These are phyloP conservation scores for Penicillium soppii DNA, from an alignment of 495 filamentous ascomycete genomes.

Conservation along the genomic window DNA sequence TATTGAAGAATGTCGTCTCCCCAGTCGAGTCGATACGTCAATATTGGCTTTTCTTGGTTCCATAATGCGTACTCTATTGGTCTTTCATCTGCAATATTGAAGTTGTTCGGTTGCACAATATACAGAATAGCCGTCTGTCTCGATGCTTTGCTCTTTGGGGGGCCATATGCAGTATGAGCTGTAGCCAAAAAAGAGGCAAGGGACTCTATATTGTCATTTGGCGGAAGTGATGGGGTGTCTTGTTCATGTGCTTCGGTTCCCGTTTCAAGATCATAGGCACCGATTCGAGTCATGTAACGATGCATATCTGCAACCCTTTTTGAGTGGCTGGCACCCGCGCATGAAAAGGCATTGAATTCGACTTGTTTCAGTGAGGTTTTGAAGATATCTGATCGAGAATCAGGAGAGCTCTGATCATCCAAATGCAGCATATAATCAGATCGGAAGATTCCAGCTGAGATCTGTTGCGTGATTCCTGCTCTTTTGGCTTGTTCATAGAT, in stretches of 20 bases:
- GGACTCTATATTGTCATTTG: conserved; percentile 57
- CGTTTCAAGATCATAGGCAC: conserved; percentile 18
- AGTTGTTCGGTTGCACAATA: conserved; percentile 73
- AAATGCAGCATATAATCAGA: conserved; percentile 89
- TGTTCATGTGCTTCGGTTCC: neutral
- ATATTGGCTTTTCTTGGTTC: conserved; percentile 52
- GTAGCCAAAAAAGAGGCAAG: conserved; percentile 62
- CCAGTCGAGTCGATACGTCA: conserved; percentile 59
- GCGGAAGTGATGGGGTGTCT: conserved; percentile 50
- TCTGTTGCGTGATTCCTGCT: conserved; percentile 57
- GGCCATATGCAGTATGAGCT: conserved; percentile 67
- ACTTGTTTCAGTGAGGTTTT: conserved; percentile 69
- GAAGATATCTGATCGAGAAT: neutral
- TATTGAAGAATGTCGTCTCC: conserved; percentile 54
- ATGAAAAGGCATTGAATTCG: conserved; percentile 90
- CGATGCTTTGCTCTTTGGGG: conserved; percentile 26
- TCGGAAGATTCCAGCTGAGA: conserved; percentile 77
- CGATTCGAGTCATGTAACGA: conserved; percentile 25
- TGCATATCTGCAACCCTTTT: conserved; percentile 68
- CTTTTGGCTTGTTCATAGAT: conserved; percentile 69
- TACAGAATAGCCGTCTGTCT: conserved; percentile 60
- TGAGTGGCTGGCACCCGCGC: conserved; percentile 67
- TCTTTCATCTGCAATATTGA: conserved; percentile 83
- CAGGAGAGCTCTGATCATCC: neutral
- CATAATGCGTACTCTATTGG: conserved; percentile 42